These are phyloP conservation scores for Halophytophthora batemanensis DNA, from an alignment of 352 stramenopile species.

Conservation along the genomic window DNA sequence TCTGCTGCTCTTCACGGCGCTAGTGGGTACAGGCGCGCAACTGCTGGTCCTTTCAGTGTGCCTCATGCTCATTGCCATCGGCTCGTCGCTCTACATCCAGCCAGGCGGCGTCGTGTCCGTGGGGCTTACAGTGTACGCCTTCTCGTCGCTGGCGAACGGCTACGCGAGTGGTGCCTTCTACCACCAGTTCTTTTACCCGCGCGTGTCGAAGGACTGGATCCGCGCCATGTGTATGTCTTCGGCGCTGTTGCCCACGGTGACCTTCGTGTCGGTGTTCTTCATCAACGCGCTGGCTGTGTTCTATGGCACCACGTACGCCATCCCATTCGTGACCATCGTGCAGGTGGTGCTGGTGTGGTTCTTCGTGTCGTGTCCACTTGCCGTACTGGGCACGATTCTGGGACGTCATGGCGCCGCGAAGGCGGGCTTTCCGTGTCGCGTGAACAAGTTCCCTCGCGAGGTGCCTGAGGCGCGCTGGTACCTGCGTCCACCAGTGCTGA, in stretches of 20 bases:
- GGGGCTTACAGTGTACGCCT: conserved; percentile 93
- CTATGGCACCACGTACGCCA: conserved; percentile 85
- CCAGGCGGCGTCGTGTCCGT: conserved; percentile 94
- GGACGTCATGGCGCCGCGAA: conserved; percentile 92
- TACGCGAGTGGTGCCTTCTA: conserved; percentile 89
- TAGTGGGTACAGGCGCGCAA: conserved; percentile 96
- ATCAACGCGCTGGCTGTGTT: conserved; percentile 83
- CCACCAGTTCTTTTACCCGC: conserved; percentile 90
- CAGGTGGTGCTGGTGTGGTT: conserved; percentile 96
- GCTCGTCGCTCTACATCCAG: conserved; percentile 95
- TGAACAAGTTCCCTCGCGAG: conserved; percentile 96
- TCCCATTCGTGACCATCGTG: conserved; percentile 83
- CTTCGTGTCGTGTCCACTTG: conserved; percentile 96
- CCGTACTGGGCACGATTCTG: conserved; percentile 95
- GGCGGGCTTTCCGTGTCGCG: conserved; percentile 84
- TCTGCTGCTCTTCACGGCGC: conserved; percentile 93
- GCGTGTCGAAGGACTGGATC: conserved; percentile 90
- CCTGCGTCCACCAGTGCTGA: conserved; percentile 83
- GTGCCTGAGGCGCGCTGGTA: conserved; percentile 80
- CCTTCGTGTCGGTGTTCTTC: conserved; percentile 86
- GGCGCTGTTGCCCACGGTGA: conserved; percentile 65
- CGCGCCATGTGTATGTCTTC: conserved; percentile 85
- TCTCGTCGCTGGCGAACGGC: conserved; percentile 90
- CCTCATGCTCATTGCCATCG: conserved; percentile 96
- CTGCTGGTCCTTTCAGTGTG: conserved; percentile 91